Conservation (phyloP, 1,139 yeast genomes). For the Taphrina deformans region DNA sequence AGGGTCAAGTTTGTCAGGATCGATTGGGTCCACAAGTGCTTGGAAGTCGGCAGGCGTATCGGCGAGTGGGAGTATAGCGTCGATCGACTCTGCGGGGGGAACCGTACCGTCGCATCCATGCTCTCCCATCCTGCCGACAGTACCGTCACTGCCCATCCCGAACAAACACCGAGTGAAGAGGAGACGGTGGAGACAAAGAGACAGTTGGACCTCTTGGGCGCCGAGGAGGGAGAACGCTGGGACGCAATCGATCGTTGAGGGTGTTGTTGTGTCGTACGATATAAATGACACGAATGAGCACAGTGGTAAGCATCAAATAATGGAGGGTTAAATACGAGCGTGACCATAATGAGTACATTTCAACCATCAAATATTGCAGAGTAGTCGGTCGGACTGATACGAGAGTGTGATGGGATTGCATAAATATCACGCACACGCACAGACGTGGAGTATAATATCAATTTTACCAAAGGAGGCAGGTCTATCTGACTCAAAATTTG, state of each 20-base stretch:
- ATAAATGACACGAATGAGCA: too few species aligned
- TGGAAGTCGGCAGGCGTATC: constrained; percentile 5
- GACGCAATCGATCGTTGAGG: constrained; percentile 19
- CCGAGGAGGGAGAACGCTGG: constrained; percentile 23
- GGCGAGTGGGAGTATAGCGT: constrained; percentile 20
- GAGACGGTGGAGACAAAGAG: background rate
- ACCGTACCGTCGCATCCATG: constrained; percentile 6
- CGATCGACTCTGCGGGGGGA: constrained; percentile 7
- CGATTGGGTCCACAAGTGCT: constrained; percentile 26
- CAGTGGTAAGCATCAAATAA: too few species aligned
- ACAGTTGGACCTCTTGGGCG: constrained; percentile 1
- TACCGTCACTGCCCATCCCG: background rate
- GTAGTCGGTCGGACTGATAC: too few species aligned
- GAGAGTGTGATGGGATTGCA: too few species aligned
- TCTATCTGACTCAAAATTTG: too few species aligned
- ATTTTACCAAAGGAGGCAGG: too few species aligned
- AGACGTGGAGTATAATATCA: too few species aligned
- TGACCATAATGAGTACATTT: too few species aligned
- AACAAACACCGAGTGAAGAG: background rate
- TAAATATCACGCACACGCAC: too few species aligned
- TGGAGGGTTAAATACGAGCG: too few species aligned
- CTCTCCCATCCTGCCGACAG: background rate
- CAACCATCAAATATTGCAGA: too few species aligned
- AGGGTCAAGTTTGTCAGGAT: constrained; percentile 26
- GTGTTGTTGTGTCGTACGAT: too few species aligned